Evolutionary conservation across 805 yeast genomes (phyloP).

Genomic region (Starmerella ratchasimensis): DNA sequence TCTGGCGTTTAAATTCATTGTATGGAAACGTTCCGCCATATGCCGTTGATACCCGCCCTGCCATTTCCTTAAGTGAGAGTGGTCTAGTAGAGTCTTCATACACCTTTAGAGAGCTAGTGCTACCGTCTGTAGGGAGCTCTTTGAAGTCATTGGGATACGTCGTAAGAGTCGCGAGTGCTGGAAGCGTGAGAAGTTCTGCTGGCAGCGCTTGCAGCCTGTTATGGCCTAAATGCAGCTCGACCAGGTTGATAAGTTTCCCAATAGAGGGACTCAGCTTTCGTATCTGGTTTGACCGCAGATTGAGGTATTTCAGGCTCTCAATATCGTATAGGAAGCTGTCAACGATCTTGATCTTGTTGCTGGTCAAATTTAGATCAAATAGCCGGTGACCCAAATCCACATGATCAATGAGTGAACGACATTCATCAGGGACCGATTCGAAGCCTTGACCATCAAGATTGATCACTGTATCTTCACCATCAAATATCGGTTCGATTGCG

Average conservation of each 20-base stretch:
- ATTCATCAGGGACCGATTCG: constrained; percentile 25
- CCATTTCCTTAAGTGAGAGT: no score
- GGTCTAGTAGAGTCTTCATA: no score
- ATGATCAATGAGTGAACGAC: constrained; percentile 24
- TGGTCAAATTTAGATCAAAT: constrained; percentile 23
- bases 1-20: no score
- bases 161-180: constrained; percentile 22
- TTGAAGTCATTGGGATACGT: constrained; percentile 28
- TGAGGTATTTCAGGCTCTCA: constrained; percentile 25
- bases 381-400: constrained; percentile 19
- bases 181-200: constrained; percentile 25
- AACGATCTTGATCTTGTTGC: constrained; percentile 22
- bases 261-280: constrained; percentile 26
- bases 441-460: constrained; percentile 21
- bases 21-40: no score
- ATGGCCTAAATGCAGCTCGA: constrained; percentile 27
- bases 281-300: constrained; percentile 27
- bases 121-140: constrained; percentile 16
- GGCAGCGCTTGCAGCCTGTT: constrained; percentile 27
- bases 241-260: constrained; percentile 22
- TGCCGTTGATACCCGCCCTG: no score
- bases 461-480: constrained; percentile 4
- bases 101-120: no score
- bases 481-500: constrained; percentile 4
- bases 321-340: constrained; percentile 26